A percentile compares a stretch with the other conserved stretches of the same genome.
Evolutionary conservation across 148 eudicot species (phyloP).

Genomic region (Rhododendron ferrugineum): DNA sequence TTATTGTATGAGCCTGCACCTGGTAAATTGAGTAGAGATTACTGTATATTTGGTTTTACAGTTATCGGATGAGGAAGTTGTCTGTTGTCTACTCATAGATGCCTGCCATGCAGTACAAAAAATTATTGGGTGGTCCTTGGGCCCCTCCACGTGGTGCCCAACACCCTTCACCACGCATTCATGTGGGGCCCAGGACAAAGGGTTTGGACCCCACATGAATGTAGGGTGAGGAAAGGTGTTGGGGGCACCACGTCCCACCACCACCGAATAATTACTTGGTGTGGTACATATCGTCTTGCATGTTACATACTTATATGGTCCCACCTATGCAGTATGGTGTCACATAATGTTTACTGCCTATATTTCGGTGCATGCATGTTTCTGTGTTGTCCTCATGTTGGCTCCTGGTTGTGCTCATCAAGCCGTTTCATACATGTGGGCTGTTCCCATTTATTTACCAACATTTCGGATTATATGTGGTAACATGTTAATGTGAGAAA

Average conservation of each 20-base stretch:
- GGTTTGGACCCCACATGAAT: background rate
- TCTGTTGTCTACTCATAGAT: background rate
- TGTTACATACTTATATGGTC: background rate
- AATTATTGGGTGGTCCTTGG: no score
- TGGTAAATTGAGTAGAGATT: background rate
- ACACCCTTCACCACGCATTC: background rate
- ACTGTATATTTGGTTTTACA: background rate
- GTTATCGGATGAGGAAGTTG: background rate
- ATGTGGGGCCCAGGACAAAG: background rate
- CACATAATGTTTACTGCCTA: background rate
- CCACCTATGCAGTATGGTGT: background rate
- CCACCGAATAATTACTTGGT: background rate
- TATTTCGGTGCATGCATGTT: background rate
- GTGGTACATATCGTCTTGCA: background rate
- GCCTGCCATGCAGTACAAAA: background rate
- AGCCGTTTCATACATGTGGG: background rate
- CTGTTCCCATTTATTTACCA: background rate
- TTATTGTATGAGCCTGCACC: background rate
- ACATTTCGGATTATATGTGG: background rate
- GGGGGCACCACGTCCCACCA: background rate
- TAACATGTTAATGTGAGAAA: background rate
- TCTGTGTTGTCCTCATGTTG: background rate
- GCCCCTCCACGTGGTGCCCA: background rate
- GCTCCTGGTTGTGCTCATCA: background rate
- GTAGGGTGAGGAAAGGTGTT: no score